A percentile compares a stretch with the other conserved stretches of the same genome.
Evolutionary conservation across 2,329 filamentous ascomycete genomes (phyloP).

Genomic region (Colletotrichum endophyticum): DNA sequence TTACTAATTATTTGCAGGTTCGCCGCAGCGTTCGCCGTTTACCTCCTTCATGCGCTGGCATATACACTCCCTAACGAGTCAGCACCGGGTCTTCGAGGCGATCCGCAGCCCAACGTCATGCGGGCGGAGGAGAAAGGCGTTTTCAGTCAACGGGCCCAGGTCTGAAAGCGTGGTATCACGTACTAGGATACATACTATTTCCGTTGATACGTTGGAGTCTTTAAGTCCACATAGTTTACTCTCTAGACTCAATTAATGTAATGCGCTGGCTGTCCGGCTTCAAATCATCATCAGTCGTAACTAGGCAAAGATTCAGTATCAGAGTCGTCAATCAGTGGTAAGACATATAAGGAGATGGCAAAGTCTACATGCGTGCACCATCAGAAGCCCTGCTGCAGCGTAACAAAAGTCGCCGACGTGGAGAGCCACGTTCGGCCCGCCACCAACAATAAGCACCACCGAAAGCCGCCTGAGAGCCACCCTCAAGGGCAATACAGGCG

Average conservation of each 20-base stretch:
- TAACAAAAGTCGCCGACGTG: background rate
- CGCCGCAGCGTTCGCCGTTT: background rate
- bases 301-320: background rate
- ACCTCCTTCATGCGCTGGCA: background rate
- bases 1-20: background rate
- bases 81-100: background rate
- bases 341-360: background rate
- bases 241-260: background rate
- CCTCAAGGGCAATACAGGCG: background rate
- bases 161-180: background rate
- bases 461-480: background rate
- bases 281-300: background rate
- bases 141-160: background rate
- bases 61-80: background rate
- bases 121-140: background rate
- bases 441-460: background rate
- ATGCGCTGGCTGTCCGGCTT: background rate
- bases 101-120: background rate
- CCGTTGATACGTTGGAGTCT: background rate
- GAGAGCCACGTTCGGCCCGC: background rate
- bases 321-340: background rate
- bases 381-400: background rate
- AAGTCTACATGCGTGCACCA: background rate
- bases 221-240: background rate
- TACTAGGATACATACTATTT: background rate